Evolutionary conservation across 2,329 filamentous ascomycete genomes (phyloP).

Genomic region (Fusarium phyllophilum): DNA sequence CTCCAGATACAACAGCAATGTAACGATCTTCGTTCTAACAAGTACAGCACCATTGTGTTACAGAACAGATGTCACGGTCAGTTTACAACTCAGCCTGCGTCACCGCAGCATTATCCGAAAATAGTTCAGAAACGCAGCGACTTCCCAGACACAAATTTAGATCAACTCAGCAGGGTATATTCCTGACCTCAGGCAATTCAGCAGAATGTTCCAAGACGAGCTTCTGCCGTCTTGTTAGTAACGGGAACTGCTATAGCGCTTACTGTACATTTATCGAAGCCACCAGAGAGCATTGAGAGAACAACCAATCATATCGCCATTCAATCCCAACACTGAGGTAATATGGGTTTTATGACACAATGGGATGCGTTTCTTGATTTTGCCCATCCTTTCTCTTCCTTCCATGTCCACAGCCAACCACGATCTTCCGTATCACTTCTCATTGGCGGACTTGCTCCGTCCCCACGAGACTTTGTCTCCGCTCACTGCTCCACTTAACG

Average conservation of each 20-base stretch:
- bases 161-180: not conserved
- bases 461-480: not conserved
- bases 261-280: not conserved
- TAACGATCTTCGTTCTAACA: not conserved
- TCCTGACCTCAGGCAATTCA: too few species aligned
- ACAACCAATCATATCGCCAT: not conserved
- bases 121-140: not conserved
- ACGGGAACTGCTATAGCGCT: not conserved
- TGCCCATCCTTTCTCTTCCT: not conserved
- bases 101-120: not conserved
- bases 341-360: not conserved
- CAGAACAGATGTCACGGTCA: not conserved
- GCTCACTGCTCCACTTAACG: not conserved
- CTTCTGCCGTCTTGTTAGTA: not conserved
- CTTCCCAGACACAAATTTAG: not conserved
- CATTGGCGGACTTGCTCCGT: conserved; percentile 24
- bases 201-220: not conserved
- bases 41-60: not conserved
- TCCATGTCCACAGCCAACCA: not conserved
- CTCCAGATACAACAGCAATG: not conserved
- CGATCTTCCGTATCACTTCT: not conserved
- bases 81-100: not conserved
- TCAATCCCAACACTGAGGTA: not conserved
- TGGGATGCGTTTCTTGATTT: not conserved
- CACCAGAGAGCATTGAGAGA: not conserved